Conservation (phyloP, 1,139 yeast genomes). For the Nadsonia commutata region DNA sequence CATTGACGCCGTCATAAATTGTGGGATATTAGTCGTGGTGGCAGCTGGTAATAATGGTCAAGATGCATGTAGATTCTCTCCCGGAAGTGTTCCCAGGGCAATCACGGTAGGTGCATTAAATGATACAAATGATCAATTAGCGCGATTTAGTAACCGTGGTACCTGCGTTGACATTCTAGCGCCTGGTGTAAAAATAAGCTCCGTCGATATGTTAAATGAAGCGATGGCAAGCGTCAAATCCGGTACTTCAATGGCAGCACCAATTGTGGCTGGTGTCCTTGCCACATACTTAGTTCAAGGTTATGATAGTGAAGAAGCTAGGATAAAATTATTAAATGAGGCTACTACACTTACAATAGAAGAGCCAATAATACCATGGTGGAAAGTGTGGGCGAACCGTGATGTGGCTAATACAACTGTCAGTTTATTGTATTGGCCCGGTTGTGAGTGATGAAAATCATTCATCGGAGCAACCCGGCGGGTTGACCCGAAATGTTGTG, state of each 20-base stretch:
- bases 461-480: too few relatives aligned
- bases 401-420: too few relatives aligned
- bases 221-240: slow-evolving; percentile 31
- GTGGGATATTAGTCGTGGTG: slow-evolving; percentile 65
- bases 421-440: too few relatives aligned
- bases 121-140: slow-evolving; percentile 52
- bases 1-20: slow-evolving; percentile 52
- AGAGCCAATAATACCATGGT: too few relatives aligned
- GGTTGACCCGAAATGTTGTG: too few relatives aligned
- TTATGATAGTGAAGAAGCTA: slow-evolving; percentile 22
- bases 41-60: slow-evolving; percentile 81
- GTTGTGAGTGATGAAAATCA: too few relatives aligned
- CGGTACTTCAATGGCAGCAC: slow-evolving; percentile 92
- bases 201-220: slow-evolving; percentile 6
- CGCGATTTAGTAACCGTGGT: slow-evolving; percentile 82
- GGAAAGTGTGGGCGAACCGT: too few relatives aligned
- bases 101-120: slow-evolving; percentile 78
- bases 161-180: slow-evolving; percentile 77
- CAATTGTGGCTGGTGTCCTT: slow-evolving; percentile 59
- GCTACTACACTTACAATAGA: too few relatives aligned
- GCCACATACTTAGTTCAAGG: slow-evolving; percentile 55
- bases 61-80: slow-evolving; percentile 70
- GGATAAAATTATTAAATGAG: slow-evolving; percentile 16
- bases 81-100: slow-evolving; percentile 60
- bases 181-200: slow-evolving; percentile 51